phyloP scores from a whole-genome alignment of 208 protist species.

The Angomonas desouzai region DNA sequence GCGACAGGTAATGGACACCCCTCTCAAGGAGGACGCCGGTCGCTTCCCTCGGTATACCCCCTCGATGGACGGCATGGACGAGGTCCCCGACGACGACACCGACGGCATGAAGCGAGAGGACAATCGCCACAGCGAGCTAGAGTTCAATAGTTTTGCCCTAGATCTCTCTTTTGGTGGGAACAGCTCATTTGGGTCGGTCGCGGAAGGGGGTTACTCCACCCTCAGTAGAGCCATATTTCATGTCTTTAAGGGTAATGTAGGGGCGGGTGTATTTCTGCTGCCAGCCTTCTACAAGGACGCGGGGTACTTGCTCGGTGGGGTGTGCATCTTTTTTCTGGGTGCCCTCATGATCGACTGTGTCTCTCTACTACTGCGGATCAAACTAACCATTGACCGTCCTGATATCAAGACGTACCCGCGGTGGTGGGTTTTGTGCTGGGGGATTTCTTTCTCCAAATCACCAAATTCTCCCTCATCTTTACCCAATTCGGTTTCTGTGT shows the following conservation, averaged over 20 bases:
- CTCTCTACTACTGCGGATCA: conserved; percentile 48
- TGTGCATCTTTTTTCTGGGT: conserved; percentile 45
- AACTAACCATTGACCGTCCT: conserved; percentile 47
- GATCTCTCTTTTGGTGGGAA: conserved; percentile 34
- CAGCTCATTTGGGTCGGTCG: conserved; percentile 10
- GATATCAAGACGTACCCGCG: conserved; percentile 70
- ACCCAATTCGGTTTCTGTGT: conserved; percentile 88
- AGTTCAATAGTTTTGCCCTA: conserved; percentile 42
- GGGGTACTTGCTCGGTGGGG: conserved; percentile 47
- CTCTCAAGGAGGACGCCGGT: neutral
- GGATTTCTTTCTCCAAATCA: conserved; percentile 45
- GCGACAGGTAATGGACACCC: conserved; percentile 2
- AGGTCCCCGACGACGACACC: neutral
- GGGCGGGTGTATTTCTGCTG: conserved; percentile 75
- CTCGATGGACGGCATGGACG: conserved; percentile 6
- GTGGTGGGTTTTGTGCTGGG: conserved; percentile 73
- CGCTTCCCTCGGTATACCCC: neutral
- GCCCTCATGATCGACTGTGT: conserved; percentile 75
- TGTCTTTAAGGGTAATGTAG: conserved; percentile 88
- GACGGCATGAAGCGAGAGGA: neutral
- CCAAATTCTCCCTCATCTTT: conserved; percentile 68
- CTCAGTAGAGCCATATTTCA: conserved; percentile 67
- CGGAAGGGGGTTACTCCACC: conserved; percentile 25
- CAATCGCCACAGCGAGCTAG: conserved; percentile 20
- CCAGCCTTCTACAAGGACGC: conserved; percentile 74